Conservation (phyloP, 257 asterid species). For the Solanum infundibuliforme region DNA sequence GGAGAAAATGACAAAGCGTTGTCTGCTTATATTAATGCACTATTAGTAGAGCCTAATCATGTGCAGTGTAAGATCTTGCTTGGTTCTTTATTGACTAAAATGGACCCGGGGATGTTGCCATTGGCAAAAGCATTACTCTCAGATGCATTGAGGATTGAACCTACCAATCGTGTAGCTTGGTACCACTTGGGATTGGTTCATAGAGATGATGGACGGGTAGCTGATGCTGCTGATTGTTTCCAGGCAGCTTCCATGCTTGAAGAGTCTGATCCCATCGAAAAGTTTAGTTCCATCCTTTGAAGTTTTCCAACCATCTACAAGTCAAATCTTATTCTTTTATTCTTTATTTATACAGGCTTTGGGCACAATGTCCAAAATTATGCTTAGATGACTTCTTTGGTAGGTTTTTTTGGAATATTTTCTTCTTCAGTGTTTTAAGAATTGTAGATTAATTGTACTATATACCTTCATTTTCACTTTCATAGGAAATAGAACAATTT, state of each 20-base stretch:
- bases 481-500: not conserved
- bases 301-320: not conserved
- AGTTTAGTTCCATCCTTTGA: constrained; percentile 60
- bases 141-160: constrained; percentile 79
- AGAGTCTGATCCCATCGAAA: constrained; percentile 84
- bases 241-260: constrained; percentile 96
- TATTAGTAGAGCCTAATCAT: constrained; percentile 61
- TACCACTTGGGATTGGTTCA: constrained; percentile 77
- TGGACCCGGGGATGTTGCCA: constrained; percentile 67
- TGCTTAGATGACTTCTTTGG: not conserved
- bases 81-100: constrained; percentile 42
- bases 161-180: constrained; percentile 87
- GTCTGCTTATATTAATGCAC: constrained; percentile 56
- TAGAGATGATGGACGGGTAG: constrained; percentile 67
- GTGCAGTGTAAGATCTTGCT: constrained; percentile 78
- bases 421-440: not conserved
- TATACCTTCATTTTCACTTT: not conserved
- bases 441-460: not conserved
- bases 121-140: constrained; percentile 76
- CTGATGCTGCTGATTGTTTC: constrained; percentile 92
- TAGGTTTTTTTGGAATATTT: not conserved
- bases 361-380: not conserved
- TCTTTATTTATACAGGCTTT: constrained; percentile 23
- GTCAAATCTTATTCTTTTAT: constrained; percentile 46
- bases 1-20: constrained; percentile 53